A percentile compares a stretch with the other conserved stretches of the same genome.
Conservation (phyloP, 2,329 filamentous ascomycete genomes). For the Dactylellina haptotyla region DNA sequence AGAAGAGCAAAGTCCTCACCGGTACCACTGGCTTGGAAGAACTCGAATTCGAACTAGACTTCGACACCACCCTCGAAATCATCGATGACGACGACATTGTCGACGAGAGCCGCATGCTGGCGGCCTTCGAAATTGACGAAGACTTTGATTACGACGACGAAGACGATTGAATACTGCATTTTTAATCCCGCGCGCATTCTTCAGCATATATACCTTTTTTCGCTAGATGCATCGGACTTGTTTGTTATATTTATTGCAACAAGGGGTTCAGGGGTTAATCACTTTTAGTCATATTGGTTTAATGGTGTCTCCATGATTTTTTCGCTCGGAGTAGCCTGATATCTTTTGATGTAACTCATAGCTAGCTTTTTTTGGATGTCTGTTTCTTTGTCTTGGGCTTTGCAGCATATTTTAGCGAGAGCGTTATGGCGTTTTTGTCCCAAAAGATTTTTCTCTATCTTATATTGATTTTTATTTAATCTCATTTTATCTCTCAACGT, state of each 20-base stretch:
- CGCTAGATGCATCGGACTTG: conserved; percentile 1
- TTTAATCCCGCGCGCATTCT: background rate
- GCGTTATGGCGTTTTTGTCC: conserved; percentile 47
- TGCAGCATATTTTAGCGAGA: conserved; percentile 47
- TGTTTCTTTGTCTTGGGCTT: conserved; percentile 38
- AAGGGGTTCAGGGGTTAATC: conserved; percentile 2
- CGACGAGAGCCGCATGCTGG: conserved; percentile 42
- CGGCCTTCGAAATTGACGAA: conserved; percentile 45
- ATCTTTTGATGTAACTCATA: conserved; percentile 27
- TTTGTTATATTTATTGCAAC: background rate
- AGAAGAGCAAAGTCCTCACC: conserved; percentile 17
- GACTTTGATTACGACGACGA: conserved; percentile 49
- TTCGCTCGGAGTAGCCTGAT: background rate
- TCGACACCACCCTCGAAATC: conserved; percentile 19
- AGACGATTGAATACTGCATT: conserved; percentile 24
- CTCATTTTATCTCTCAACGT: background rate
- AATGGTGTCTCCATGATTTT: background rate
- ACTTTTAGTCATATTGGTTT: background rate
- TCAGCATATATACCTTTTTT: conserved; percentile 20
- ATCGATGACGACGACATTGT: conserved; percentile 39
- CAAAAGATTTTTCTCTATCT: conserved; percentile 13
- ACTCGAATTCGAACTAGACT: conserved; percentile 39
- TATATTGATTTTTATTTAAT: conserved; percentile 1
- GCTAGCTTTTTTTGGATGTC: conserved; percentile 30
- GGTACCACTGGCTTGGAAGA: conserved; percentile 29